phyloP scores from a whole-genome alignment of 208 protist species.

The Acanthamoeba culbertsoni region DNA sequence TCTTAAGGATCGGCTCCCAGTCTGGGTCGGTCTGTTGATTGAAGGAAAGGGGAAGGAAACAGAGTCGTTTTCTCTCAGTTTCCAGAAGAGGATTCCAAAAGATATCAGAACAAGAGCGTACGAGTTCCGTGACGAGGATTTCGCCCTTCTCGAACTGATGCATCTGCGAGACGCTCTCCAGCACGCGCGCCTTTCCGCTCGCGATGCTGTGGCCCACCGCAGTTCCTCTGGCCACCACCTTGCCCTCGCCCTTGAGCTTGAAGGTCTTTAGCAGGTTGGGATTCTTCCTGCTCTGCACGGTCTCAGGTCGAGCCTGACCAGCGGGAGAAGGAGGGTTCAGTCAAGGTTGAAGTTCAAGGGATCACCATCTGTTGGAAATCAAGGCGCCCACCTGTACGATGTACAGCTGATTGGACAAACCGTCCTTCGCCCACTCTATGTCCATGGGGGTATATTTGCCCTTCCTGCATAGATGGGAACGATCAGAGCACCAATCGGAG shows the following conservation, averaged over 20 bases:
- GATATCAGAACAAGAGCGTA: background rate
- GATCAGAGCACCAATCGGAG: background rate
- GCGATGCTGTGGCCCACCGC: constrained; percentile 44
- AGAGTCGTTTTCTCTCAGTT: background rate
- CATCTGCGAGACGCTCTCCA: constrained; percentile 28
- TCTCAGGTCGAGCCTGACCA: constrained; percentile 71
- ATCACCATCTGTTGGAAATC: no score
- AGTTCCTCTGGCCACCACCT: constrained; percentile 44
- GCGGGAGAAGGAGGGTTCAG: no score
- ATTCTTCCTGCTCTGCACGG: constrained; percentile 53
- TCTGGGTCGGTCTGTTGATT: constrained; percentile 62
- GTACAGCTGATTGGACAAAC: constrained; percentile 41
- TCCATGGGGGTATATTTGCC: constrained; percentile 61
- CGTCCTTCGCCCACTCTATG: constrained; percentile 69
- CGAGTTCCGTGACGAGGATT: constrained; percentile 66
- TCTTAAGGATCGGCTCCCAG: constrained; percentile 70
- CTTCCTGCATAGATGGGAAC: background rate
- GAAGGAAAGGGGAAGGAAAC: background rate
- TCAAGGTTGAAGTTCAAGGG: no score
- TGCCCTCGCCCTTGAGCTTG: constrained; percentile 3
- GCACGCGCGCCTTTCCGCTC: background rate
- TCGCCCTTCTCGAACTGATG: constrained; percentile 53
- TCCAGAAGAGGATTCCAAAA: background rate
- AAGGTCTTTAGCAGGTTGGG: background rate
- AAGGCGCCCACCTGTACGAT: constrained; percentile 72